These are phyloP conservation scores for Phytophthora macrochlamydospora DNA, from an alignment of 352 stramenopile species.

Conservation along the genomic window DNA sequence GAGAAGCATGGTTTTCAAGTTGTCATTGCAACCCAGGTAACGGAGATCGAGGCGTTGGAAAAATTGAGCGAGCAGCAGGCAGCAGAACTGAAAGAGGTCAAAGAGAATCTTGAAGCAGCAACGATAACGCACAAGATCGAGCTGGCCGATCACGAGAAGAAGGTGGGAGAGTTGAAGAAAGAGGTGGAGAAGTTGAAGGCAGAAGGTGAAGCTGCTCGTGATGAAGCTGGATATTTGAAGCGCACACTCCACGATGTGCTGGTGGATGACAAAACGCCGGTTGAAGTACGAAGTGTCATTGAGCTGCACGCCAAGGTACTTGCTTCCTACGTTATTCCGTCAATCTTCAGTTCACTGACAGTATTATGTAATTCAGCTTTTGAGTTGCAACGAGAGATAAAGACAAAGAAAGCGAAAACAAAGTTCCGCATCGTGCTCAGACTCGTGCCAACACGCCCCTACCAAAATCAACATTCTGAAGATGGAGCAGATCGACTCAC, in stretches of 20 bases:
- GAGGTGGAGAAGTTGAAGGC: conserved; percentile 4
- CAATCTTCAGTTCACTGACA: conserved; percentile 5
- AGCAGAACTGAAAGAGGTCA: neutral
- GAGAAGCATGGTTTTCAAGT: neutral
- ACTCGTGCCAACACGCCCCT: too few relatives aligned
- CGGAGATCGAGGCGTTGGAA: neutral
- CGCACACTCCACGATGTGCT: conserved; percentile 15
- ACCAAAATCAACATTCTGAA: too few relatives aligned
- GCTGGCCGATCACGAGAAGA: neutral
- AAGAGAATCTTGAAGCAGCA: too few relatives aligned
- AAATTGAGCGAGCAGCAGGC: neutral
- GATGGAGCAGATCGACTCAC: too few relatives aligned
- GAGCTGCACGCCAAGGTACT: conserved; percentile 28
- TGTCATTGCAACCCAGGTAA: neutral
- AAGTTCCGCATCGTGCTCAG: too few relatives aligned
- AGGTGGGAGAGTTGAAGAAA: neutral
- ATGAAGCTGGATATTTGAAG: conserved; percentile 17
- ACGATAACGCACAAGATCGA: neutral
- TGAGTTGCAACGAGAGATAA: conserved; percentile 1
- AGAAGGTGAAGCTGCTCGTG: conserved; percentile 15
- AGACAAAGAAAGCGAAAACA: too few relatives aligned
- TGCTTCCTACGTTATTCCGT: neutral
- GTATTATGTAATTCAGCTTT: conserved; percentile 7
- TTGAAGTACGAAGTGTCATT: conserved; percentile 17
- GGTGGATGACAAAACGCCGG: conserved; percentile 5